A percentile compares a stretch with the other conserved stretches of the same genome.
Conservation (phyloP, 2,329 filamentous ascomycete species). For the Fusarium lyarnte region DNA sequence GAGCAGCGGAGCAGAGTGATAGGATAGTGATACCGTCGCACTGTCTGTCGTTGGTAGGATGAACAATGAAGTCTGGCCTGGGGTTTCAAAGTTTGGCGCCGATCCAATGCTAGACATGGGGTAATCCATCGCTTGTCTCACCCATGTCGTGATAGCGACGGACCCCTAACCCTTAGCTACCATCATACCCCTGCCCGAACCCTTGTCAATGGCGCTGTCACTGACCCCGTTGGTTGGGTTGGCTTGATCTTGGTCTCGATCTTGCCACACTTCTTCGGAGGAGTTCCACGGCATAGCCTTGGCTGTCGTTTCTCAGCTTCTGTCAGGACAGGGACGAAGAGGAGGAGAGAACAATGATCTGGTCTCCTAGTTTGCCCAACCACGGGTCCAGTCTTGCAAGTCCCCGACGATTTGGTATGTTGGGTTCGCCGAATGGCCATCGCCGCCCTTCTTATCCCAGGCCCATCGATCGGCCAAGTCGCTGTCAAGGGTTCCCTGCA, state of each 20-base stretch:
- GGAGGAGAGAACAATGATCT: not conserved
- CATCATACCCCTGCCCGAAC: not conserved
- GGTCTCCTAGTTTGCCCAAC: constrained; percentile 39
- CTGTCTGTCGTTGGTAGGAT: not conserved
- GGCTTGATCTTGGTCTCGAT: constrained; percentile 20
- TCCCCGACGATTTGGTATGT: constrained; percentile 55
- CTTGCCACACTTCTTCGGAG: not conserved
- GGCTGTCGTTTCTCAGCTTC: not conserved
- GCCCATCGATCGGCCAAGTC: constrained; percentile 55
- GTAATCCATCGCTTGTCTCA: constrained; percentile 12
- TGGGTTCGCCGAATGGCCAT: constrained; percentile 54
- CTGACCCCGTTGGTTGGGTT: constrained; percentile 10
- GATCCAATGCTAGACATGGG: constrained; percentile 29
- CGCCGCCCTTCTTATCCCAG: constrained; percentile 56
- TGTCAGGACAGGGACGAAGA: not conserved
- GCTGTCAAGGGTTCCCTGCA: constrained; percentile 53
- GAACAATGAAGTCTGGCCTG: not conserved
- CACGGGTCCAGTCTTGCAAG: constrained; percentile 51
- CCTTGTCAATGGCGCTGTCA: not conserved
- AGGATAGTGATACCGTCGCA: not conserved
- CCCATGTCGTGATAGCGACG: not conserved
- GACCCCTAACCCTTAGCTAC: not conserved
- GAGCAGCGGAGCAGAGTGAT: not conserved
- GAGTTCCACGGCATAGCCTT: constrained; percentile 13
- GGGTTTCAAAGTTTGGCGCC: constrained; percentile 18